phyloP scores from a whole-genome alignment of 2,329 filamentous ascomycete species.

The Paramyrothecium roridum region DNA sequence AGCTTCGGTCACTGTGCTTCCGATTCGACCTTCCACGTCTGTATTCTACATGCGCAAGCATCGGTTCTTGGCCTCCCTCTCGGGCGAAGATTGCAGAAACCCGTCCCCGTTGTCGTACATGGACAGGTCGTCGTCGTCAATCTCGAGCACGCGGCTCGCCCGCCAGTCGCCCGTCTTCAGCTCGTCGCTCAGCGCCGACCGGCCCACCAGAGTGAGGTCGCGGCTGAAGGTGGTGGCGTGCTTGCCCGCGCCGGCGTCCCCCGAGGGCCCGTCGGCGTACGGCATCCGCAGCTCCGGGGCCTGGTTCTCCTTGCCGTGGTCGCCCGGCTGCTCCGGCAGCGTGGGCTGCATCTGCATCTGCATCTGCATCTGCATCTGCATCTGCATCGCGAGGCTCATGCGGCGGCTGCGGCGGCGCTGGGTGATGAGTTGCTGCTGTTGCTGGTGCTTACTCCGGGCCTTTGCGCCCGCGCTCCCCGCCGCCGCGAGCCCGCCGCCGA shows the following conservation, averaged over 20 bases:
- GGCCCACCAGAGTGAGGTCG: conserved; percentile 8
- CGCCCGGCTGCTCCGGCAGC: conserved; percentile 12
- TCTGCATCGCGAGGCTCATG: conserved; percentile 5
- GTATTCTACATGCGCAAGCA: neutral
- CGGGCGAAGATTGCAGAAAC: conserved; percentile 40
- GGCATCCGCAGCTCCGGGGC: conserved; percentile 11
- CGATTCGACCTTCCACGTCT: neutral
- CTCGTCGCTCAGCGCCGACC: conserved; percentile 18
- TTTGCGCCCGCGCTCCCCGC: conserved; percentile 1
- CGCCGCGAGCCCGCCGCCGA: conserved; percentile 29
- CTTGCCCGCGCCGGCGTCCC: conserved; percentile 9
- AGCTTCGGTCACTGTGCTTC: neutral
- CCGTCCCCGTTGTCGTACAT: conserved; percentile 38
- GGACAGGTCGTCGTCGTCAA: neutral
- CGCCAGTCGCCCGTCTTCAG: conserved; percentile 17
- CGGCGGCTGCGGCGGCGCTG: conserved; percentile 8
- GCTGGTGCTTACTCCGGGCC: conserved; percentile 4
- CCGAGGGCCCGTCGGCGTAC: conserved; percentile 8
- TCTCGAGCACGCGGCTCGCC: conserved; percentile 20
- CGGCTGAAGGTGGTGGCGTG: conserved; percentile 12
- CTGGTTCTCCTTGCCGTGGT: conserved; percentile 24
- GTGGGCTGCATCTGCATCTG: too few relatives aligned
- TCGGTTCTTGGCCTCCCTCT: conserved; percentile 19
- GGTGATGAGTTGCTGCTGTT: neutral
- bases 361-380: too few relatives aligned